Percentiles rank a stretch among this genome's conserved stretches.
Conservation (phyloP, 805 yeast species). For the Candida awuae region DNA sequence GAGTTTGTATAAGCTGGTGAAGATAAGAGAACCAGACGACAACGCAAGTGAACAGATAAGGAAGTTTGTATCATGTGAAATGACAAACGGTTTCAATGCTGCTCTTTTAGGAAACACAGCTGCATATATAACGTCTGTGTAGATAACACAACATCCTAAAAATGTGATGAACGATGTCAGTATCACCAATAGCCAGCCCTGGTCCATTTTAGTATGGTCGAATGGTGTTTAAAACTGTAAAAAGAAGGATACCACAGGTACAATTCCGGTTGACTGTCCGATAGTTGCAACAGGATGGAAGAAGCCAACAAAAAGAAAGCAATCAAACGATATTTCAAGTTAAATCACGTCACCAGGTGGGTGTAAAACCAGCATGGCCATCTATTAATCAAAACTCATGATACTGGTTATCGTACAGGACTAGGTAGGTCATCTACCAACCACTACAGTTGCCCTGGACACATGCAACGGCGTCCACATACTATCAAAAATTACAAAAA, state of each 20-base stretch:
- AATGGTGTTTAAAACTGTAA: background rate
- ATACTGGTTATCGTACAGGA: no score
- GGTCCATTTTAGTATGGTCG: constrained; percentile 22
- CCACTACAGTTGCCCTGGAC: constrained; percentile 4
- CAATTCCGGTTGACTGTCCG: no score
- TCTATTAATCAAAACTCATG: no score
- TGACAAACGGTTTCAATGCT: constrained; percentile 37
- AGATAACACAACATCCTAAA: constrained; percentile 62
- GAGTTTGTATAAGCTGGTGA: constrained; percentile 69
- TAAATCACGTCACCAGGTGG: no score
- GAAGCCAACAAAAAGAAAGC: no score
- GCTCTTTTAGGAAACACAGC: constrained; percentile 36
- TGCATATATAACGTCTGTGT: constrained; percentile 46
- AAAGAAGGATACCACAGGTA: background rate
- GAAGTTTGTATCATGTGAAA: constrained; percentile 53
- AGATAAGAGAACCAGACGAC: constrained; percentile 72
- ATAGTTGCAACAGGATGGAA: no score
- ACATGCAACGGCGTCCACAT: no score
- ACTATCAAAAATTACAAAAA: background rate
- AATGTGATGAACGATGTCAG: constrained; percentile 66
- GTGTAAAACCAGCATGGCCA: no score
- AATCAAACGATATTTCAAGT: no score
- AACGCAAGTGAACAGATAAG: constrained; percentile 69
- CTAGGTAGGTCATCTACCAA: no score
- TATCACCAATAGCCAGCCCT: constrained; percentile 60